Percentiles rank a stretch among this genome's conserved stretches.
Evolutionary conservation across 75 land plant species (phyloP).

Genomic region (Isoetes taiwanensis): DNA sequence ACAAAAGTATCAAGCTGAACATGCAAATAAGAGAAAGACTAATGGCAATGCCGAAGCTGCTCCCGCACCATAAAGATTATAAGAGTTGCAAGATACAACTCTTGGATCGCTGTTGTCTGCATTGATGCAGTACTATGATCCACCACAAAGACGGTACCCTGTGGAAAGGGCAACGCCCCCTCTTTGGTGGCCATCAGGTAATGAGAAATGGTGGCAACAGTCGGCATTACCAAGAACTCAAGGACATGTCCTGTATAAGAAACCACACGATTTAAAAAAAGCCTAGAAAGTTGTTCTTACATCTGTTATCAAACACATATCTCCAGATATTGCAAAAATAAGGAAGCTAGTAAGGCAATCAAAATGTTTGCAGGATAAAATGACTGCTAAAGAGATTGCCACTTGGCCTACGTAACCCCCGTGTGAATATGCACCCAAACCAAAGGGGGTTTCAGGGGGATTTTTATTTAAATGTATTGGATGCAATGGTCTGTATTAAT

Average conservation of each 20-base stretch:
- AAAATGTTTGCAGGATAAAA: slow-evolving; percentile 27
- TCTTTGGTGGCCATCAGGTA: slow-evolving; percentile 25
- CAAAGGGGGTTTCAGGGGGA: too few relatives aligned
- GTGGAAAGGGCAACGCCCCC: slow-evolving; percentile 20
- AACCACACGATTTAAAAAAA: slow-evolving; percentile 26
- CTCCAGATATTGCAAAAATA: slow-evolving; percentile 18
- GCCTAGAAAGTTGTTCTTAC: slow-evolving; percentile 23
- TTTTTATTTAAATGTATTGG: too few relatives aligned
- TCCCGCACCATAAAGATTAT: slow-evolving; percentile 8
- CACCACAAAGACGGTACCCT: slow-evolving; percentile 23
- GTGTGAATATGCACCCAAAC: too few relatives aligned
- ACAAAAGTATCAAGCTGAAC: slow-evolving; percentile 12
- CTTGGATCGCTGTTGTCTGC: slow-evolving; percentile 27
- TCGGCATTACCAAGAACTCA: slow-evolving; percentile 8
- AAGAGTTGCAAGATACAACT: slow-evolving; percentile 23
- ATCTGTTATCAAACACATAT: slow-evolving; percentile 20
- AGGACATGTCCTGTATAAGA: slow-evolving; percentile 21
- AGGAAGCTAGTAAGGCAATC: slow-evolving; percentile 23
- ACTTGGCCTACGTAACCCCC: too few relatives aligned
- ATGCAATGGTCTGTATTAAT: too few relatives aligned
- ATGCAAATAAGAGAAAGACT: background rate
- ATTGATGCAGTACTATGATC: slow-evolving; percentile 24
- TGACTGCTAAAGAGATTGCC: slow-evolving; percentile 21
- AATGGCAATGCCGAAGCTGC: background rate
- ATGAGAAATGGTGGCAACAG: slow-evolving; percentile 20